These are phyloP conservation scores for Boletus fagicola DNA, from an alignment of 768 basidiomycete genomes.

Conservation along the genomic window DNA sequence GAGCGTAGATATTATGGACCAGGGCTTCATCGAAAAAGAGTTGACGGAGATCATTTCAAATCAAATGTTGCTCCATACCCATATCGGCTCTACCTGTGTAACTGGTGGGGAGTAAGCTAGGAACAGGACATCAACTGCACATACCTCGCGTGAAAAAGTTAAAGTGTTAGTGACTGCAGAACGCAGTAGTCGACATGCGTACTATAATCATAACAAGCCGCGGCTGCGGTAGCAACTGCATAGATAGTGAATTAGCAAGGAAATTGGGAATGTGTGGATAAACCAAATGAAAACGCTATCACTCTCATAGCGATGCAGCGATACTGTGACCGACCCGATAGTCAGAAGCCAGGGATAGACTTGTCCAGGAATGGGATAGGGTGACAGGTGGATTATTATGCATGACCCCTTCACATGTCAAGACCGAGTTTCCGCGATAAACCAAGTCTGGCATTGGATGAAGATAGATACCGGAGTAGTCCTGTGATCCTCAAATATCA, in stretches of 20 bases:
- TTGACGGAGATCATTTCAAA: background rate
- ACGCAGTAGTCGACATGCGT: background rate
- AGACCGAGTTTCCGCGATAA: background rate
- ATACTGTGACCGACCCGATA: background rate
- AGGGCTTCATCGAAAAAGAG: conserved; percentile 9
- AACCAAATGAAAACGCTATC: background rate
- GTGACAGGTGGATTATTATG: background rate
- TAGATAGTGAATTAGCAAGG: background rate
- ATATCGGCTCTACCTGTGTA: conserved; percentile 8
- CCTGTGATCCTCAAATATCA: background rate
- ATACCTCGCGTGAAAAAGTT: conserved; percentile 9
- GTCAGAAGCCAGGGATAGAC: too few species aligned
- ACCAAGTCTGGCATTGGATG: background rate
- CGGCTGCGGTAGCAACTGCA: conserved; percentile 1
- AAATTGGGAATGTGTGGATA: background rate
- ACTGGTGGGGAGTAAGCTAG: background rate
- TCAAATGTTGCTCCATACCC: conserved; percentile 4
- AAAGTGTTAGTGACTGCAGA: background rate
- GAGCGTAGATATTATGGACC: conserved; percentile 10
- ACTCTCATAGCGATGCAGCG: background rate
- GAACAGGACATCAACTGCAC: background rate
- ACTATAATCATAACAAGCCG: conserved; percentile 14
- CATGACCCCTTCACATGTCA: background rate
- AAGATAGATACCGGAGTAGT: background rate
- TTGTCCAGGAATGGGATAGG: background rate